Conservation (phyloP, 176 grass and related monocot genomes). For the Zoysia pacifica region DNA sequence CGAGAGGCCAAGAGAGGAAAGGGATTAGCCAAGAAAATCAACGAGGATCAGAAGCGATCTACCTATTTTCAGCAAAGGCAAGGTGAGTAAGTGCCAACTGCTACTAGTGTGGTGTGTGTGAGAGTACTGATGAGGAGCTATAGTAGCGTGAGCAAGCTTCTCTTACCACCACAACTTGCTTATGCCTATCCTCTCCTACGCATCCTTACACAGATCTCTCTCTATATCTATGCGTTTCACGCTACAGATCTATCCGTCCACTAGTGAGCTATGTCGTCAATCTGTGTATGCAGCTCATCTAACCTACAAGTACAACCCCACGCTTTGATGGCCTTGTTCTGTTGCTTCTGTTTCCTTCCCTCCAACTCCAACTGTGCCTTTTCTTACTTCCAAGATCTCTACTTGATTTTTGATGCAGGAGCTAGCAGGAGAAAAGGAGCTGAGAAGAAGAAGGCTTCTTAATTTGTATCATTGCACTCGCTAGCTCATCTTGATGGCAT, state of each 20-base stretch:
- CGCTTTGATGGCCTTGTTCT: slow-evolving; percentile 28
- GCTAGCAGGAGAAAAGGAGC: neutral
- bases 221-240: slow-evolving; percentile 16
- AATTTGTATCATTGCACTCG: neutral
- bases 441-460: neutral
- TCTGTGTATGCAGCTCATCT: neutral
- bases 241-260: slow-evolving; percentile 29
- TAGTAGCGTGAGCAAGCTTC: slow-evolving; percentile 18
- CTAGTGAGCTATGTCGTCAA: neutral
- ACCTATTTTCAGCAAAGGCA: slow-evolving; percentile 45
- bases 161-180: slow-evolving; percentile 14
- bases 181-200: neutral
- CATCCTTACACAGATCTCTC: slow-evolving; percentile 15
- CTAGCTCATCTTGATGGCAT: slow-evolving; percentile 63
- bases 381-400: slow-evolving; percentile 43
- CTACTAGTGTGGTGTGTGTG: neutral
- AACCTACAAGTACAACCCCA: slow-evolving; percentile 1
- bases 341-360: neutral
- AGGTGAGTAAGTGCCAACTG: slow-evolving; percentile 30
- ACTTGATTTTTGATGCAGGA: slow-evolving; percentile 37
- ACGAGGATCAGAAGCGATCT: slow-evolving; percentile 37
- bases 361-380: neutral
- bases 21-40: slow-evolving; percentile 21
- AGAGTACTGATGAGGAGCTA: slow-evolving; percentile 24
- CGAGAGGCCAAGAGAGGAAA: slow-evolving; percentile 7